phyloP scores from a whole-genome alignment of 2,329 filamentous ascomycete species.

The Colletotrichum sp. region DNA sequence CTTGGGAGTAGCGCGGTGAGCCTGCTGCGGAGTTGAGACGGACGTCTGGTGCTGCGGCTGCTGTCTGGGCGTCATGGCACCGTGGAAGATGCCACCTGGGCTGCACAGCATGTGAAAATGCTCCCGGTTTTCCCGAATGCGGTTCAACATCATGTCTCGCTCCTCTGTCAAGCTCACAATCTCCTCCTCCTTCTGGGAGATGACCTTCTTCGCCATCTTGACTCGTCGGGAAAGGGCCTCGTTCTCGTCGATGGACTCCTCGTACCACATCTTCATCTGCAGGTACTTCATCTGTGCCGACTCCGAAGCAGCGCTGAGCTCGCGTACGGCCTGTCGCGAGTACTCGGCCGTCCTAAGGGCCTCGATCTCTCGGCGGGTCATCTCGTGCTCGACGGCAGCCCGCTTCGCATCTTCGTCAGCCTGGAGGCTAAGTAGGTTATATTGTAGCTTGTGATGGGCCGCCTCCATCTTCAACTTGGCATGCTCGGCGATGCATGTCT shows the following conservation, averaged over 20 bases:
- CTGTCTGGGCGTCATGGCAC: slow-evolving; percentile 64
- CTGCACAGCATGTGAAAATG: slow-evolving; percentile 82
- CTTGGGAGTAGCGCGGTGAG: slow-evolving; percentile 51
- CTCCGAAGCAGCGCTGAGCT: slow-evolving; percentile 57
- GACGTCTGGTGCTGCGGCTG: slow-evolving; percentile 30
- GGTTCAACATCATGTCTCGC: slow-evolving; percentile 76
- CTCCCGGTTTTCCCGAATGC: slow-evolving; percentile 88
- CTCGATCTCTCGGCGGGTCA: slow-evolving; percentile 87
- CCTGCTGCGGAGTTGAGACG: slow-evolving; percentile 48
- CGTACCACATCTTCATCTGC: slow-evolving; percentile 70
- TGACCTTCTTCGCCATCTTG: slow-evolving; percentile 76
- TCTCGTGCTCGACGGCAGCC: slow-evolving; percentile 88
- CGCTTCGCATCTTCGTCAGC: slow-evolving; percentile 85
- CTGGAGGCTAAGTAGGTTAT: slow-evolving; percentile 83
- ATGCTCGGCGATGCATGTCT: slow-evolving; percentile 60
- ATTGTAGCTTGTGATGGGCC: slow-evolving; percentile 89
- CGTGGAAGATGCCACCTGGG: slow-evolving; percentile 71
- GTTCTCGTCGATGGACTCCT: slow-evolving; percentile 71
- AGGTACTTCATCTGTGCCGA: slow-evolving; percentile 59
- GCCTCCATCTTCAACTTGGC: slow-evolving; percentile 77
- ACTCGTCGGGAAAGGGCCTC: slow-evolving; percentile 67
- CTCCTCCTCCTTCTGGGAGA: slow-evolving; percentile 79
- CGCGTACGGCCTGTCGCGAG: slow-evolving; percentile 63
- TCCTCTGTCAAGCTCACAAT: slow-evolving; percentile 75
- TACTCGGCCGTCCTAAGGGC: slow-evolving; percentile 79